Conservation (phyloP, 768 basidiomycete species). For the Rossbeevera mucosa region DNA sequence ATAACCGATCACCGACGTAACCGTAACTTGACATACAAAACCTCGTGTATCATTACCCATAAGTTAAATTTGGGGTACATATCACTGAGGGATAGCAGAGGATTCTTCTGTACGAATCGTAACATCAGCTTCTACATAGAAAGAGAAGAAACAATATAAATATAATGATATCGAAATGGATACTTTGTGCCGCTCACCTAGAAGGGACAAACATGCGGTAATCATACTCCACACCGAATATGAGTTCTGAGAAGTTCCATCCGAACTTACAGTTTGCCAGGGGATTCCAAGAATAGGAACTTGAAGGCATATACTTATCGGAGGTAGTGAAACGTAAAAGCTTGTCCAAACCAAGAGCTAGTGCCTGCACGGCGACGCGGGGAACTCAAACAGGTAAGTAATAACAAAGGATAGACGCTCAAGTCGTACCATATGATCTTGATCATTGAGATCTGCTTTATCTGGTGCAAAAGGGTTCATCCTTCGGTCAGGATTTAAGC, state of each 20-base stretch:
- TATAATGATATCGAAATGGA: not conserved
- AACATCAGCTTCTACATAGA: not conserved
- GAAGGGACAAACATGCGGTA: conserved; percentile 6
- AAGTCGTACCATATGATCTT: not conserved
- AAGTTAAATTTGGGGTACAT: too few species aligned
- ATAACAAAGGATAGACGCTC: not conserved
- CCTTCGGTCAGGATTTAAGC: conserved; percentile 6
- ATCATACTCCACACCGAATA: not conserved
- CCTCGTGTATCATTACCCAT: too few species aligned
- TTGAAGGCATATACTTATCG: not conserved
- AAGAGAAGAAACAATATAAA: not conserved
- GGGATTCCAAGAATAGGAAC: not conserved
- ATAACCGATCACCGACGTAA: too few species aligned
- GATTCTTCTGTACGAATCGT: too few species aligned
- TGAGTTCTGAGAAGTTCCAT: not conserved
- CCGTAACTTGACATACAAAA: too few species aligned
- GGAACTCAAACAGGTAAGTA: not conserved
- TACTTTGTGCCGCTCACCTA: conserved; percentile 6
- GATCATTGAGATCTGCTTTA: too few species aligned
- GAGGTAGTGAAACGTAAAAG: conserved; percentile 1
- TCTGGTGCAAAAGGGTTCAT: not conserved
- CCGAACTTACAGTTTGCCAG: not conserved
- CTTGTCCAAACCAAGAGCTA: not conserved
- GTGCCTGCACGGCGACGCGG: not conserved
- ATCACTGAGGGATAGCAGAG: too few species aligned